phyloP scores from a whole-genome alignment of 1,139 yeast genomes.

The Taphrina sp. region DNA sequence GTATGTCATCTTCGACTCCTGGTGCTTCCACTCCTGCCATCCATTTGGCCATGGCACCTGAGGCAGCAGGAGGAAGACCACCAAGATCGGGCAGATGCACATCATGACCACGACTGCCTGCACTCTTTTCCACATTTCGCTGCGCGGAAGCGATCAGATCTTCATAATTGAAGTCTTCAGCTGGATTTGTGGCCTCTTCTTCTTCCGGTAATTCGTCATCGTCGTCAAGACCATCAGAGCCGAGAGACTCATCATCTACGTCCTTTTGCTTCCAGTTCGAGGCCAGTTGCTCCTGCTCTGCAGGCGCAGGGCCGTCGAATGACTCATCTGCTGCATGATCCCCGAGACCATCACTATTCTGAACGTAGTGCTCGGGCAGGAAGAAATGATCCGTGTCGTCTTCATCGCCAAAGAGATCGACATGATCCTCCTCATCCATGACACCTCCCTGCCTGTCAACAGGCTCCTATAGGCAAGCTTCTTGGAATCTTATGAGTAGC shows the following conservation, averaged over 20 bases:
- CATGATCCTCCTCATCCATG: constrained; percentile 16
- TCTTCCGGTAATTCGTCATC: constrained; percentile 47
- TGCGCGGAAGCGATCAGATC: constrained; percentile 40
- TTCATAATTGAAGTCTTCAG: constrained; percentile 39
- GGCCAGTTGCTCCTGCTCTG: not conserved
- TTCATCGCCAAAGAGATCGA: constrained; percentile 26
- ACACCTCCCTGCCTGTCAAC: too few species aligned
- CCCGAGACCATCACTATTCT: not conserved
- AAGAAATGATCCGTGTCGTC: constrained; percentile 30
- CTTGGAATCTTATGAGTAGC: too few species aligned
- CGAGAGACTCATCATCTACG: constrained; percentile 14
- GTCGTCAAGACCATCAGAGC: constrained; percentile 23
- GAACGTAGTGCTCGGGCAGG: constrained; percentile 25
- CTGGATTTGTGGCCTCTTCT: constrained; percentile 41
- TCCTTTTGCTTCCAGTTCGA: not conserved
- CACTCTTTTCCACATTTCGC: constrained; percentile 39
- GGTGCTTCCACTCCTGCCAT: constrained; percentile 40
- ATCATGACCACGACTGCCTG: constrained; percentile 19
- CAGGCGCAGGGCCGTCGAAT: not conserved
- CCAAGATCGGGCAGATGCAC: constrained; percentile 27
- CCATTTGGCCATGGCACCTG: constrained; percentile 38
- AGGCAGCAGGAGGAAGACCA: constrained; percentile 34
- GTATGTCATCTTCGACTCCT: constrained; percentile 40
- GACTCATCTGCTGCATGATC: not conserved
- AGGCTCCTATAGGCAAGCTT: too few species aligned